These are phyloP conservation scores for Dacryopinax spathularia DNA, from an alignment of 768 basidiomycete genomes.

Conservation along the genomic window DNA sequence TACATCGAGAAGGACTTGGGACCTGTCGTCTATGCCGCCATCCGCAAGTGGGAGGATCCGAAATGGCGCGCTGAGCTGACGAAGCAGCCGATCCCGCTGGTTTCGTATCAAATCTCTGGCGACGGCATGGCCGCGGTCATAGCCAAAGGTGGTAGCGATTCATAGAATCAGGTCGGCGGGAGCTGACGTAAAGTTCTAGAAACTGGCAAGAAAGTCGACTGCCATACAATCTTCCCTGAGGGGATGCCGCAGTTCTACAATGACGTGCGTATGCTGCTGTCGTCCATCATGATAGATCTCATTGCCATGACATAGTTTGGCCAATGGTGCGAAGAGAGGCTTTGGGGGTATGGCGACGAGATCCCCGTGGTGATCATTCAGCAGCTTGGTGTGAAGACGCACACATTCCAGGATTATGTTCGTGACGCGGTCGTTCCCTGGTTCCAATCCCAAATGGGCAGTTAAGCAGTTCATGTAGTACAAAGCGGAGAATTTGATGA, in stretches of 20 bases:
- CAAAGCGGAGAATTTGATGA: no score
- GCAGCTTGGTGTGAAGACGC: not conserved
- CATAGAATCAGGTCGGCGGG: not conserved
- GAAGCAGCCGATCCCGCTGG: not conserved
- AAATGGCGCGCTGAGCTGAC: not conserved
- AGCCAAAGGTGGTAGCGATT: constrained; percentile 3
- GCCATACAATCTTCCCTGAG: no score
- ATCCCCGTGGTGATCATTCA: not conserved
- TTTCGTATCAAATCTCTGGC: not conserved
- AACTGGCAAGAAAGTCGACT: no score
- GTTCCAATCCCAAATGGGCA: no score
- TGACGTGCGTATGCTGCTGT: no score
- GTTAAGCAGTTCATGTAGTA: no score
- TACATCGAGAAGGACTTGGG: not conserved
- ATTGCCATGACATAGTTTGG: no score
- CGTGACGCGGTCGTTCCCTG: not conserved
- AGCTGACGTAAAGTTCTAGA: no score
- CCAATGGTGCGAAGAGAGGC: no score
- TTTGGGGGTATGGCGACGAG: no score
- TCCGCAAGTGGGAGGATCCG: constrained; percentile 3
- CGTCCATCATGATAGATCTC: no score
- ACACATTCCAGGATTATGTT: not conserved
- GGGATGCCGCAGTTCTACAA: no score
- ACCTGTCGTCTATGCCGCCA: not conserved
- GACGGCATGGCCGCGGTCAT: not conserved